Conservation (phyloP, 2,329 filamentous ascomycete genomes). For the Aspergillus alliaceus region DNA sequence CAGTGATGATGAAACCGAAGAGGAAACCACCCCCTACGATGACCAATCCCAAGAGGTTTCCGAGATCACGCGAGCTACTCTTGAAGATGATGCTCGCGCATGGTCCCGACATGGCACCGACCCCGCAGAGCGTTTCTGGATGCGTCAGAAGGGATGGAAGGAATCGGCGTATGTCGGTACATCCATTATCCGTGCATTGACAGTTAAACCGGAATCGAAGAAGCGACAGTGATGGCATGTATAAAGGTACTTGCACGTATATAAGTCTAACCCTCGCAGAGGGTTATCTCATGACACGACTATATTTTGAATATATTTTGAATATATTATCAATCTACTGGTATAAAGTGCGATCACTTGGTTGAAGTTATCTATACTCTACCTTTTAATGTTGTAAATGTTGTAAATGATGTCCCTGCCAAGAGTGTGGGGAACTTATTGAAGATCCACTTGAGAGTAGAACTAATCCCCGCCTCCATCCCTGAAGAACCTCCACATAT, state of each 20-base stretch:
- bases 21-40: not conserved
- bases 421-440: not conserved
- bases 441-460: not conserved
- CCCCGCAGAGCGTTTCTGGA: conserved; percentile 44
- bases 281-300: not conserved
- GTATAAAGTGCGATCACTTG: not conserved
- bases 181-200: conserved; percentile 40
- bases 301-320: not conserved
- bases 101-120: conserved; percentile 34
- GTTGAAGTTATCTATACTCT: too few relatives aligned
- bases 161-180: conserved; percentile 42
- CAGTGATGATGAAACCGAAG: conserved; percentile 21
- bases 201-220: conserved; percentile 26
- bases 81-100: conserved; percentile 45
- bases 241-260: not conserved
- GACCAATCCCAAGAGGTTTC: conserved; percentile 18
- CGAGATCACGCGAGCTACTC: conserved; percentile 35
- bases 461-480: not conserved
- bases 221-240: conserved; percentile 20
- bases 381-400: too few relatives aligned
- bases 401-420: not conserved
- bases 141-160: conserved; percentile 44
- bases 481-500: not conserved
- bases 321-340: too few relatives aligned
- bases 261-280: not conserved